These are phyloP conservation scores for Earliella scabrosa DNA, from an alignment of 1,284 basidiomycete species.

Conservation along the genomic window DNA sequence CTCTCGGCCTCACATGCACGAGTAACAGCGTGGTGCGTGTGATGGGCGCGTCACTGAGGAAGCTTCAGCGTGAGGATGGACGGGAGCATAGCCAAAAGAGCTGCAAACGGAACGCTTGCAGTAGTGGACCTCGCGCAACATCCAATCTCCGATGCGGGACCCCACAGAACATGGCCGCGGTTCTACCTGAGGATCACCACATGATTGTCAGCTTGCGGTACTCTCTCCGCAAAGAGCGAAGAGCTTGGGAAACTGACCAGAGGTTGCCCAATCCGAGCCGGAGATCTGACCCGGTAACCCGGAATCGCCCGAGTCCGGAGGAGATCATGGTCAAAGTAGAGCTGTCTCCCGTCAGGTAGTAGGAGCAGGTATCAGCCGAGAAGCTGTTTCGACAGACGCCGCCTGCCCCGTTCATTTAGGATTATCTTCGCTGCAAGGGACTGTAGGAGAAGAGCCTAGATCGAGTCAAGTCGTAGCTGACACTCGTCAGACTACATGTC, in stretches of 20 bases:
- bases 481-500: not conserved
- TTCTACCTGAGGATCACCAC: not conserved
- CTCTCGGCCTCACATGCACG: slow-evolving; percentile 19
- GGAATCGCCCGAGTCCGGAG: not conserved
- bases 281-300: not conserved
- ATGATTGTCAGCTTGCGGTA: not conserved
- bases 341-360: too few species aligned
- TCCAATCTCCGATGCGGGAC: not conserved
- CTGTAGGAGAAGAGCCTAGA: not conserved
- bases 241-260: not conserved
- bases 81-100: not conserved
- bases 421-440: not conserved
- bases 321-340: not conserved
- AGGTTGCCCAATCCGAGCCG: not conserved
- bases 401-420: not conserved
- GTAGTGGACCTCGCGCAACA: not conserved
- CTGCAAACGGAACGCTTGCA: not conserved
- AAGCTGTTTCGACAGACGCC: not conserved
- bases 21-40: slow-evolving; percentile 13
- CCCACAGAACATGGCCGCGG: too few species aligned
- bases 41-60: slow-evolving; percentile 7
- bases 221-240: not conserved
- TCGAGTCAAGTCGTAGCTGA: not conserved
- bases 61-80: not conserved
- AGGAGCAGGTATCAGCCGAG: not conserved